Evolutionary conservation across 768 basidiomycete species (phyloP).

Genomic region (Astraeus odoratus): DNA sequence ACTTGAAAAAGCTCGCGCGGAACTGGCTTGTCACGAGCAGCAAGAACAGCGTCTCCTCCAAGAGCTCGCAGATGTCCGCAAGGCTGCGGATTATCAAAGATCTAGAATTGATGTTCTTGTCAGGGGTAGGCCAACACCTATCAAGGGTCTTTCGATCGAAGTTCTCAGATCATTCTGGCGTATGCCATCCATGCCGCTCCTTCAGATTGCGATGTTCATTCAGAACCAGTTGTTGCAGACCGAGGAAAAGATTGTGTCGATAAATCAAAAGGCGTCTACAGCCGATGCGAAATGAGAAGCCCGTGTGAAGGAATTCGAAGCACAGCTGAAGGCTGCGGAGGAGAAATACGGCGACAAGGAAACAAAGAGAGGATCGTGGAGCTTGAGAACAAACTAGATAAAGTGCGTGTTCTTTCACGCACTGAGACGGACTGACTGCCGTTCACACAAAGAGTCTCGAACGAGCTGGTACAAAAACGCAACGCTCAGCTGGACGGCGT

Average conservation of each 20-base stretch:
- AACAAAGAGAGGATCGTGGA: slow-evolving; percentile 79
- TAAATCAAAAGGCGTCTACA: slow-evolving; percentile 62
- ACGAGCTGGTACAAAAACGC: slow-evolving; percentile 73
- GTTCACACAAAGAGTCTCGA: slow-evolving; percentile 47
- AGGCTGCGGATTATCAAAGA: not conserved
- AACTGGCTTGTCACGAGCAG: not conserved
- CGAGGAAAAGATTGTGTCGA: slow-evolving; percentile 75
- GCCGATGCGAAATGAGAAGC: slow-evolving; percentile 93
- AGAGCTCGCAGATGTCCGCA: not conserved
- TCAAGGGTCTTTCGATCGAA: not conserved
- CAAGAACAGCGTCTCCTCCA: not conserved
- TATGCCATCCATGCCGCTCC: slow-evolving; percentile 31
- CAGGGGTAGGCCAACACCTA: not conserved
- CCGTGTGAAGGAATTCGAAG: slow-evolving; percentile 86
- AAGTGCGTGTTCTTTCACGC: too few relatives aligned
- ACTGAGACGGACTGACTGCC: too few relatives aligned
- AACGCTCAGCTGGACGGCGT: slow-evolving; percentile 32
- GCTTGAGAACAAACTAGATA: slow-evolving; percentile 60
- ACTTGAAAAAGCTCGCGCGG: not conserved
- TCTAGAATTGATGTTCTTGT: not conserved
- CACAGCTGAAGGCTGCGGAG: slow-evolving; percentile 71
- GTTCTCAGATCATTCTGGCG: not conserved
- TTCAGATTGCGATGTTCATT: slow-evolving; percentile 30
- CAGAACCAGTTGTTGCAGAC: slow-evolving; percentile 78
- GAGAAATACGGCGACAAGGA: slow-evolving; percentile 89